Evolutionary conservation across 192 early-diverging fungal species (phyloP).

Genomic region (Entomortierella chlamydospora): DNA sequence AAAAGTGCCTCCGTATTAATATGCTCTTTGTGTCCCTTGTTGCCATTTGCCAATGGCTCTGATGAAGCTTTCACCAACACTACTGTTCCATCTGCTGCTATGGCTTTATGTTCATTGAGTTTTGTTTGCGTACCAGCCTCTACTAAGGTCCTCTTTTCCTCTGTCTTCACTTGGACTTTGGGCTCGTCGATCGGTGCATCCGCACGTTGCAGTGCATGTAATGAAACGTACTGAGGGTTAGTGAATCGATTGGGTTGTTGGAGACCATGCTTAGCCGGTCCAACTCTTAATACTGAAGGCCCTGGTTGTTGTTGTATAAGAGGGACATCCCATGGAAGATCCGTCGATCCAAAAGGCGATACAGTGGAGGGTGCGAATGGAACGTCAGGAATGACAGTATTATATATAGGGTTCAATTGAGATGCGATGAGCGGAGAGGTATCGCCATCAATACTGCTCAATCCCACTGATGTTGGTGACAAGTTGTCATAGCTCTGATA

Average conservation of each 20-base stretch:
- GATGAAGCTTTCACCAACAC: background rate
- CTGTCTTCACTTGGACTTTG: background rate
- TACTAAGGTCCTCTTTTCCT: background rate
- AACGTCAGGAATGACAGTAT: slow-evolving; percentile 12
- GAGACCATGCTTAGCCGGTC: background rate
- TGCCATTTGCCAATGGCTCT: background rate
- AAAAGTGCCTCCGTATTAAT: slow-evolving; percentile 18
- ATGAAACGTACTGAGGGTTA: slow-evolving; percentile 26
- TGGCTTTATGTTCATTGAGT: background rate
- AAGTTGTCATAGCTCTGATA: background rate
- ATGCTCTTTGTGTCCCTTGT: background rate
- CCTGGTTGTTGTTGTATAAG: background rate
- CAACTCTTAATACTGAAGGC: slow-evolving; percentile 11
- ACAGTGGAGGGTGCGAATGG: background rate
- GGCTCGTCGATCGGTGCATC: background rate
- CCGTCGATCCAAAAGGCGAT: background rate
- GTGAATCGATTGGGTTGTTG: slow-evolving; percentile 26
- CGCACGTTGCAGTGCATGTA: slow-evolving; percentile 15
- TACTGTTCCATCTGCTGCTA: background rate
- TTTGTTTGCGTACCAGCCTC: slow-evolving; percentile 17
- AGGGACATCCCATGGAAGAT: slow-evolving; percentile 6
- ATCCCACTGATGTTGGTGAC: background rate
- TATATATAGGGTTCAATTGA: slow-evolving; percentile 24
- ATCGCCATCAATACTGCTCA: background rate
- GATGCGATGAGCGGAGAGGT: too few relatives aligned